Conservation (phyloP, 371 early-diverging fungal genomes). For the Parasitella parasitica region DNA sequence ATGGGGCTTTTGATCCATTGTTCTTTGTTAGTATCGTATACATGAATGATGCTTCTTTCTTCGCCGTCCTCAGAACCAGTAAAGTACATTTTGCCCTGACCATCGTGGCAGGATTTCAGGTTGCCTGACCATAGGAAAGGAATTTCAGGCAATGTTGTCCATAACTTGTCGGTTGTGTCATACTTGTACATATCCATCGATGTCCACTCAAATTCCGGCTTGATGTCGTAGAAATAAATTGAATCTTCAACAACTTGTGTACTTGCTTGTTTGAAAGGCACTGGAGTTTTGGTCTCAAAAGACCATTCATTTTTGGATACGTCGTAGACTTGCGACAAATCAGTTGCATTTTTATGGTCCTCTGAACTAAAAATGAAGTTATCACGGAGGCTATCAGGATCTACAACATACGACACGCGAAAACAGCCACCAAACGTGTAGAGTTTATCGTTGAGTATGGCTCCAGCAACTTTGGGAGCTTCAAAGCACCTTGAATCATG, state of each 20-base stretch:
- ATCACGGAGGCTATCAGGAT: not conserved
- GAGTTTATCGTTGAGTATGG: not conserved
- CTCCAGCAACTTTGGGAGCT: not conserved
- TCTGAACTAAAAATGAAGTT: too few relatives aligned
- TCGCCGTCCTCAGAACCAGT: not conserved
- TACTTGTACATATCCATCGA: not conserved
- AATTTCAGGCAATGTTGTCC: not conserved
- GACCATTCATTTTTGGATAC: not conserved
- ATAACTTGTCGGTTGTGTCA: not conserved
- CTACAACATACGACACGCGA: not conserved
- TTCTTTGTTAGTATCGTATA: not conserved
- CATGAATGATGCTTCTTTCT: not conserved
- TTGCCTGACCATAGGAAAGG: not conserved
- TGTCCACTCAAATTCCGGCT: not conserved
- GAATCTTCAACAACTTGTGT: not conserved
- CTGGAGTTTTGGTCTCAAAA: not conserved
- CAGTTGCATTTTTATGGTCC: not conserved
- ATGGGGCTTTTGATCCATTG: not conserved
- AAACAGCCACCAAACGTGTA: not conserved
- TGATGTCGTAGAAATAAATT: not conserved
- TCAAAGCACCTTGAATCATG: not conserved
- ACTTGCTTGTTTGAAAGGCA: not conserved
- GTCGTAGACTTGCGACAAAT: not conserved
- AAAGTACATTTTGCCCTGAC: not conserved
- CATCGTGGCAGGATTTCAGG: not conserved